phyloP scores from a whole-genome alignment of 805 yeast genomes.

The Trichomonascus vanleenenianus region DNA sequence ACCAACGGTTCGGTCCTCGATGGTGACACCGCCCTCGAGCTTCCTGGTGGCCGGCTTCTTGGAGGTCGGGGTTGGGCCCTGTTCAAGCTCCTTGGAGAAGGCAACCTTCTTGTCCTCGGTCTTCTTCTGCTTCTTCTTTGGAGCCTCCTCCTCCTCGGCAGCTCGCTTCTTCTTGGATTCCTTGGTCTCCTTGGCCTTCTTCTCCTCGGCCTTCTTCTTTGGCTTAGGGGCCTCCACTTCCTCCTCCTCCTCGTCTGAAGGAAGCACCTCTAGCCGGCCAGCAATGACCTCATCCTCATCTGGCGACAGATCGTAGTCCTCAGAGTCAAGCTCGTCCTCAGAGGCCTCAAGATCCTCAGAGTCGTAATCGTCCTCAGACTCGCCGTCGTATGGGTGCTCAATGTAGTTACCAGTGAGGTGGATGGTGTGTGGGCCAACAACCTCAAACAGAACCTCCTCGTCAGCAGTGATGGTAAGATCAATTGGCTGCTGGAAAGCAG shows the following conservation, averaged over 20 bases:
- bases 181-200: constrained; percentile 29
- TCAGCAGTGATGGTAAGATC: constrained; percentile 87
- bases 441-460: constrained; percentile 91
- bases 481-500: constrained; percentile 75
- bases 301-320: constrained; percentile 30
- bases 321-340: constrained; percentile 25
- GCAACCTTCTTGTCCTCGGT: constrained; percentile 65
- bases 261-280: constrained; percentile 36
- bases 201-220: constrained; percentile 33
- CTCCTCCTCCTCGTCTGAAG: constrained; percentile 51
- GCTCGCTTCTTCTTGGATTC: constrained; percentile 32
- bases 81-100: constrained; percentile 85
- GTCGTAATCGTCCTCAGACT: constrained; percentile 40
- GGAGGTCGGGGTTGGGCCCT: constrained; percentile 64
- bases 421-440: constrained; percentile 90
- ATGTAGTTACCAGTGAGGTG: constrained; percentile 93
- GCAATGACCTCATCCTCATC: constrained; percentile 26
- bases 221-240: constrained; percentile 50
- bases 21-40: constrained; percentile 83
- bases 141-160: constrained; percentile 23
- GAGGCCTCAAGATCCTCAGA: constrained; percentile 30
- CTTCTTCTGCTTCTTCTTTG: constrained; percentile 29
- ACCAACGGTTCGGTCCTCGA: constrained; percentile 90
- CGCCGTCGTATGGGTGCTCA: constrained; percentile 87
- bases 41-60: constrained; percentile 49